phyloP scores from a whole-genome alignment of 78 protist genomes.

The Isochrysis galbana region DNA sequence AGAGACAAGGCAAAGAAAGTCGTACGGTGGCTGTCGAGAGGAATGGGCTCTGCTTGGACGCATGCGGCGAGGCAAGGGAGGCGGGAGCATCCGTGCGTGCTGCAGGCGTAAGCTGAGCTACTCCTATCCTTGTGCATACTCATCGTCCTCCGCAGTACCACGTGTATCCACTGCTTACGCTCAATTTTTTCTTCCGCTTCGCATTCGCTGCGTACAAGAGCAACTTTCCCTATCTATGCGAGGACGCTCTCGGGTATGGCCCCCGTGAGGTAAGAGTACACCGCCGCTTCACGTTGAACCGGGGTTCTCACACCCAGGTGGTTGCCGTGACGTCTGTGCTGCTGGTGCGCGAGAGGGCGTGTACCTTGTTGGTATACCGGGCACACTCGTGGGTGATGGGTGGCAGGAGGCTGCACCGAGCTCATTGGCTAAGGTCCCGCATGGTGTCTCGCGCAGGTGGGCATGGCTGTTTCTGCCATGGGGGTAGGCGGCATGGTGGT shows the following conservation, averaged over 20 bases:
- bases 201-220: constrained; percentile 18
- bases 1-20: too few relatives aligned
- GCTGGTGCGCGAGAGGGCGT: background rate
- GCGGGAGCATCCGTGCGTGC: too few relatives aligned
- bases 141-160: background rate
- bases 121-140: too few relatives aligned
- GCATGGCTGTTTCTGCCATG: background rate
- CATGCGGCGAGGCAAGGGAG: too few relatives aligned
- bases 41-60: too few relatives aligned
- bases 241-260: background rate
- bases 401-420: too few relatives aligned
- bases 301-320: background rate
- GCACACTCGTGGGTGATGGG: too few relatives aligned
- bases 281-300: background rate
- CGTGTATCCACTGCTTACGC: background rate
- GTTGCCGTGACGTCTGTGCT: background rate
- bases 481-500: background rate
- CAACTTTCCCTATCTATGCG: background rate
- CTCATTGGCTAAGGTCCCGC: too few relatives aligned
- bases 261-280: background rate
- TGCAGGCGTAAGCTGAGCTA: background rate
- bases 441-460: background rate
- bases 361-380: too few relatives aligned
- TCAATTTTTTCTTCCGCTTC: constrained; percentile 15
- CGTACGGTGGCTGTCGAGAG: too few relatives aligned